Evolutionary conservation across 352 stramenopile genomes (phyloP), one percentile per base, ranked within the genome.

Genomic region (Pythium pyrilobum): DNA sequence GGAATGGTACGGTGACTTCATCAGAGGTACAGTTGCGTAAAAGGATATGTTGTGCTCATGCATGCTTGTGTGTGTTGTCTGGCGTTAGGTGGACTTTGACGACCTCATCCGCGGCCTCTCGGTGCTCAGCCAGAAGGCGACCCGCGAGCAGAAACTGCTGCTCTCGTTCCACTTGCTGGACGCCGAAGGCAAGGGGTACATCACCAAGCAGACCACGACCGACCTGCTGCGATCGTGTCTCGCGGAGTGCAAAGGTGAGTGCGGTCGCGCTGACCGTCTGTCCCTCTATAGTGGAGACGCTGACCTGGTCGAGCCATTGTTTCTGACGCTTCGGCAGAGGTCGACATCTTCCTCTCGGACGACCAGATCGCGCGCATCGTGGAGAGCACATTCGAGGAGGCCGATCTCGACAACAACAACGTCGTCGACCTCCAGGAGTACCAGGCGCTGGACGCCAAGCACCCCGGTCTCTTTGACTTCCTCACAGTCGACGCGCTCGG

Each of bases 131-230:
- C 81, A 91, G 59, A 91, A 94, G 48, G 84, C 84, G 4, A 85
- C 81, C 28, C 81, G 81, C 40, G 84, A 94, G 64, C 81, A 94
- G 57, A 94, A 94, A 64, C 70, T 94, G 33, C 76, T 89, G 68
- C 64, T 94, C 45, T 89, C 84, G 32, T 94, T 94, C 67, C 86
- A 91, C 48, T 46, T 91, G 51, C 63, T 94, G 32, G 84, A 94
- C 59, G 77, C 76, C 0, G 65, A 88, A n/a, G 76, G 76, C 45
- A 88, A 74, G 32, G 84, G 84, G 1, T 92, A 81, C 52, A 94
- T 94, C 57, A 81, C 75, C 27, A 89, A 89, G 60, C 77, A 86
- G 50, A 90, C 81, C 58, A 94, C 84, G 28, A 92, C 78, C 23
- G 75, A 89, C 27, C 48, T 94, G 44, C 70, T 94, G 45, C 79